Evolutionary conservation across 1,139 yeast species (phyloP).

Genomic region (Saccharomyces hybrid): DNA sequence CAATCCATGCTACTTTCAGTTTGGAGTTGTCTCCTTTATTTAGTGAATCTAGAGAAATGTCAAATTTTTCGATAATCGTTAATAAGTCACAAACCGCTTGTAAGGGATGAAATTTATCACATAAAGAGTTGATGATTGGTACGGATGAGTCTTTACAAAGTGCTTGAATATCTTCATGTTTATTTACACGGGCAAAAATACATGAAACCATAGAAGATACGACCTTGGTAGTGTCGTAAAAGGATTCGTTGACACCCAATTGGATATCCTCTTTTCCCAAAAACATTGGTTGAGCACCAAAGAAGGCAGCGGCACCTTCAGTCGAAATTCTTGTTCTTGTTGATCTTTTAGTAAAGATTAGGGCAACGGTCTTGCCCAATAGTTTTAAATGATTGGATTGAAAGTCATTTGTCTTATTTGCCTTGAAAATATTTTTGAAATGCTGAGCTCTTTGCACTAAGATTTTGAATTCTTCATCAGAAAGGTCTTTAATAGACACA

Average conservation of each 20-base stretch:
- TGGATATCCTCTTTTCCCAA: conserved; percentile 95
- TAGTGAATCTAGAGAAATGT: conserved; percentile 15
- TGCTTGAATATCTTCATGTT: conserved; percentile 73
- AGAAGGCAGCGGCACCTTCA: conserved; percentile 89
- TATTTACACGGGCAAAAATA: conserved; percentile 89
- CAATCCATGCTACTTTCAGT: conserved; percentile 87
- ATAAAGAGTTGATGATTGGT: conserved; percentile 87
- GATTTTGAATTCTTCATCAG: conserved; percentile 58
- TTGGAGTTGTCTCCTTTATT: conserved; percentile 29
- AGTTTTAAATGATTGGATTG: conserved; percentile 49
- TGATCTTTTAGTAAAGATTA: conserved; percentile 82
- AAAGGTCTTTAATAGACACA: conserved; percentile 68
- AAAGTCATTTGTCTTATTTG: conserved; percentile 39
- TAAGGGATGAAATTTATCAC: conserved; percentile 89
- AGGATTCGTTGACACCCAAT: conserved; percentile 85
- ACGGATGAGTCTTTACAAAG: conserved; percentile 70
- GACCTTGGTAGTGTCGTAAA: conserved; percentile 81
- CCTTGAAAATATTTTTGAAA: conserved; percentile 51
- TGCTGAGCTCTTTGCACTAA: conserved; percentile 62
- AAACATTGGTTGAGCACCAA: conserved; percentile 96
- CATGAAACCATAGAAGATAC: conserved; percentile 93
- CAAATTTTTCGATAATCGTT: conserved; percentile 76
- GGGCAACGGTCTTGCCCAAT: conserved; percentile 73
- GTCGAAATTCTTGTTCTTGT: conserved; percentile 92
- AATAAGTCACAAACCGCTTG: conserved; percentile 90